These are phyloP conservation scores for Pythium utonaiense DNA, from an alignment of 352 stramenopile species.

Conservation along the genomic window DNA sequence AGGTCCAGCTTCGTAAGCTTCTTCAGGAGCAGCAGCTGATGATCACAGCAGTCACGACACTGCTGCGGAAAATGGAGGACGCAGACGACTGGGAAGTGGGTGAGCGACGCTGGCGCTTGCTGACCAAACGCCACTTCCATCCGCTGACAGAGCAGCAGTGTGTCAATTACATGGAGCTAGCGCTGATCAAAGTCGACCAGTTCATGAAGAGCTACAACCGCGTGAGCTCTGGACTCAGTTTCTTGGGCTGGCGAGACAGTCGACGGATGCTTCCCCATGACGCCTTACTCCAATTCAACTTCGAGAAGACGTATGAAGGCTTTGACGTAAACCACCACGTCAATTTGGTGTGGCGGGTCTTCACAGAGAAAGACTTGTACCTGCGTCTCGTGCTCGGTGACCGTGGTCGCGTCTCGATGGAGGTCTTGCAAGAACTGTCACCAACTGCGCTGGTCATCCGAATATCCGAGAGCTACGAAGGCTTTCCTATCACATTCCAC, in stretches of 20 bases:
- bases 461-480: not conserved
- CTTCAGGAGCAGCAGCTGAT: constrained; percentile 5
- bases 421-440: not conserved
- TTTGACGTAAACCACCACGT: not conserved
- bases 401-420: not conserved
- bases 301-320: constrained; percentile 8
- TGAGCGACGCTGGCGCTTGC: not conserved
- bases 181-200: not conserved
- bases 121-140: not conserved
- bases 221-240: not conserved
- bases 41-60: not conserved
- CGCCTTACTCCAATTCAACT: not conserved
- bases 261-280: not conserved
- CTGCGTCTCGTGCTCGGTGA: not conserved
- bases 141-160: constrained; percentile 3
- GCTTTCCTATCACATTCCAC: not conserved
- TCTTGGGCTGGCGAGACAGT: constrained; percentile 10
- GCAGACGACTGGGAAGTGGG: not conserved
- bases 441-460: not conserved
- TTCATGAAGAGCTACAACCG: constrained; percentile 9
- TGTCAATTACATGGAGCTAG: not conserved
- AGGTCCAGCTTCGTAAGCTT: not conserved
- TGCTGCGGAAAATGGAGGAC: not conserved
- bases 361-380: not conserved
- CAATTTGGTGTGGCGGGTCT: constrained; percentile 6